Evolutionary conservation across 2,329 filamentous ascomycete genomes (phyloP).

Genomic region (Colletotrichum sp.): DNA sequence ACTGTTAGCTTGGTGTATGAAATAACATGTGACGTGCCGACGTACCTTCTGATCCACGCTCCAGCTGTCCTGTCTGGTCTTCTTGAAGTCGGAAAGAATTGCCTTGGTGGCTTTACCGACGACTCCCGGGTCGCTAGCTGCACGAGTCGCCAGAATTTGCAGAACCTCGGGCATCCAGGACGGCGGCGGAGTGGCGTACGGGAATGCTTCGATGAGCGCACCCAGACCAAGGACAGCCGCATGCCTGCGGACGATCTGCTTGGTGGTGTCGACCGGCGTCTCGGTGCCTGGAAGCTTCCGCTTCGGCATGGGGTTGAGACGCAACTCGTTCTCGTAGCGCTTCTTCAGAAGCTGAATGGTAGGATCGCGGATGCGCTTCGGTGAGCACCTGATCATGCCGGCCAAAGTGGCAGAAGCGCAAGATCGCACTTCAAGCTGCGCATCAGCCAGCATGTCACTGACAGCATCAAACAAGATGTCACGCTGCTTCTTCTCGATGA

Average conservation of each 20-base stretch:
- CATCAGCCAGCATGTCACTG: slow-evolving; percentile 91
- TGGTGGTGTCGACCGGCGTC: slow-evolving; percentile 73
- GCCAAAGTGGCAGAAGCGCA: slow-evolving; percentile 92
- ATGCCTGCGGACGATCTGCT: slow-evolving; percentile 81
- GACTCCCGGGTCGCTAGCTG: slow-evolving; percentile 86
- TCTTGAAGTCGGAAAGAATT: slow-evolving; percentile 97
- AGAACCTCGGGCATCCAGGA: slow-evolving; percentile 93
- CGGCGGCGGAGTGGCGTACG: slow-evolving; percentile 91
- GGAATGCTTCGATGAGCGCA: slow-evolving; percentile 92
- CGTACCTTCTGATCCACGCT: slow-evolving; percentile 95
- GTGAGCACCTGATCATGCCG: slow-evolving; percentile 98
- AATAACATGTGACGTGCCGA: slow-evolving; percentile 15
- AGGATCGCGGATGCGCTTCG: slow-evolving; percentile 75
- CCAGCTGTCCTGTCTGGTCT: slow-evolving; percentile 99
- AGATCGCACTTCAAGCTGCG: slow-evolving; percentile 91
- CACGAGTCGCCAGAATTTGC: slow-evolving; percentile 81
- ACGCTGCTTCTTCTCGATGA: slow-evolving; percentile 77
- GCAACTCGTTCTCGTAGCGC: slow-evolving; percentile 80
- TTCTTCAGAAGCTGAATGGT: slow-evolving; percentile 78
- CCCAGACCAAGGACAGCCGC: slow-evolving; percentile 92
- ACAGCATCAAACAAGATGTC: slow-evolving; percentile 87
- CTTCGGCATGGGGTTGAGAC: slow-evolving; percentile 87
- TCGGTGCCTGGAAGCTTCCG: slow-evolving; percentile 67
- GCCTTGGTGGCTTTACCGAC: slow-evolving; percentile 96
- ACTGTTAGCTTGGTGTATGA: slow-evolving; percentile 32